phyloP scores from a whole-genome alignment of 768 basidiomycete genomes.

The Chalciporus piperatus region DNA sequence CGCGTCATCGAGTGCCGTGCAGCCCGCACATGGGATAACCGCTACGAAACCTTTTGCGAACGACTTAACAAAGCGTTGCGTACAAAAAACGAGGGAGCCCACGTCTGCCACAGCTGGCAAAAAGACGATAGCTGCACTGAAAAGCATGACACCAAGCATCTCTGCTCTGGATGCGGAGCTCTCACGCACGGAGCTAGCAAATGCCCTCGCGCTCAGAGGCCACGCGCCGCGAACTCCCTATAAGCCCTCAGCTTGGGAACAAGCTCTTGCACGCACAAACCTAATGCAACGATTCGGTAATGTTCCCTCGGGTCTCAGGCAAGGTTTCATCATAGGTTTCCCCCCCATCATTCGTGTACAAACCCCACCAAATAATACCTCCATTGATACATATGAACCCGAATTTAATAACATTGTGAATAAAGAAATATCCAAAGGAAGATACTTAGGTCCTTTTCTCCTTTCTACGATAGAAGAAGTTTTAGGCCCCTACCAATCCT shows the following conservation, averaged over 20 bases:
- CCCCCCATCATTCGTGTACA: too few species aligned
- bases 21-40: conserved; percentile 22
- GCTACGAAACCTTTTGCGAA: background rate
- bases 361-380: too few species aligned
- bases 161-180: background rate
- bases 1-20: conserved; percentile 17
- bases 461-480: too few species aligned
- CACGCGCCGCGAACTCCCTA: background rate
- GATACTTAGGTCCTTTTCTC: too few species aligned
- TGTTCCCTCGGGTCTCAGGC: too few species aligned
- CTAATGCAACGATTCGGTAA: too few species aligned
- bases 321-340: too few species aligned
- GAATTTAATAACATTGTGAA: too few species aligned
- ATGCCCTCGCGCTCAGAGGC: background rate
- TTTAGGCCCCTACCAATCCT: too few species aligned
- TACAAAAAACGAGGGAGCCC: background rate
- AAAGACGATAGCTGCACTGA: background rate
- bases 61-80: background rate
- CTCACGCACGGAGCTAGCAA: background rate
- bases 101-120: background rate
- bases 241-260: background rate
- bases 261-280: too few species aligned
- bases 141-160: background rate
- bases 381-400: too few species aligned
- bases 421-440: too few species aligned